phyloP scores from a whole-genome alignment of 73 alveolate genomes.

The Paramecium caudatum region DNA sequence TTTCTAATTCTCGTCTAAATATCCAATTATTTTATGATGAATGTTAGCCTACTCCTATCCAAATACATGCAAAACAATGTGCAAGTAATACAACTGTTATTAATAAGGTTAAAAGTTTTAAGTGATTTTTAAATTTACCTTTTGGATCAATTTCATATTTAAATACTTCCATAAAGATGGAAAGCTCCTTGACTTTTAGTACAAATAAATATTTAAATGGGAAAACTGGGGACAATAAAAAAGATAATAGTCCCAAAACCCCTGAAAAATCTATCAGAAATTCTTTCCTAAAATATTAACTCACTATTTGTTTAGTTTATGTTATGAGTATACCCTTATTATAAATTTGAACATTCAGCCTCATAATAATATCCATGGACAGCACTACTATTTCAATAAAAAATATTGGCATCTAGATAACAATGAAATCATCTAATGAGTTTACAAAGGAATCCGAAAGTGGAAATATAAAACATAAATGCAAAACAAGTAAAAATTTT shows the following conservation, averaged over 20 bases:
- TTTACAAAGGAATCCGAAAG: conserved; percentile 8
- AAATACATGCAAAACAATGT: conserved; percentile 47
- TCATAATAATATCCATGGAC: conserved; percentile 27
- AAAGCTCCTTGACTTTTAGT: neutral
- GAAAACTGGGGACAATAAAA: neutral
- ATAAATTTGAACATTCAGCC: conserved; percentile 44
- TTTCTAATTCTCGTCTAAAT: neutral
- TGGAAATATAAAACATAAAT: conserved; percentile 49
- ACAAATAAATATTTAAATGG: conserved; percentile 15
- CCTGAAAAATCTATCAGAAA: conserved; percentile 54
- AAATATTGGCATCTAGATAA: conserved; percentile 2
- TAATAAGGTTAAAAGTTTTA: neutral
- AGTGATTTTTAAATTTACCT: conserved; percentile 41
- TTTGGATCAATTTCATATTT: conserved; percentile 48
- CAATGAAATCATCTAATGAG: neutral
- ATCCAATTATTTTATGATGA: conserved; percentile 50
- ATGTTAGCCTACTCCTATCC: conserved; percentile 64
- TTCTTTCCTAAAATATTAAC: conserved; percentile 5
- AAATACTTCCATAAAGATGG: neutral
- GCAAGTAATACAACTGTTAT: conserved; percentile 28
- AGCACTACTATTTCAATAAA: conserved; percentile 2
- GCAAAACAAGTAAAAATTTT: conserved; percentile 36
- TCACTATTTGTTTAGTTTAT: conserved; percentile 1
- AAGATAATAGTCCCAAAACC: neutral
- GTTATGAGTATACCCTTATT: conserved; percentile 50